phyloP scores from a whole-genome alignment of 106 monocot species.

The Dioscorea alata region DNA sequence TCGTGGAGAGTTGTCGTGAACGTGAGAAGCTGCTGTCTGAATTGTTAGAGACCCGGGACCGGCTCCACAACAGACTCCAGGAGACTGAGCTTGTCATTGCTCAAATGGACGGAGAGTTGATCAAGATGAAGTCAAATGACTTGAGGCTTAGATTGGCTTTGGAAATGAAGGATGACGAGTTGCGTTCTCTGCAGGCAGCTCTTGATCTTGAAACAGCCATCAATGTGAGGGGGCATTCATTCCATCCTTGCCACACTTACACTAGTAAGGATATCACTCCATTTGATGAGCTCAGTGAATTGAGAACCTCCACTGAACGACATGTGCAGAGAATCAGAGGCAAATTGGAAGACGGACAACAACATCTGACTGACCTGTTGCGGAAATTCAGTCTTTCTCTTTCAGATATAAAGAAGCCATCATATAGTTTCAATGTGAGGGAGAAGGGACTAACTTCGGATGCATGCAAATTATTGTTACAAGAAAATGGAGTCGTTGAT shows the following conservation, averaged over 20 bases:
- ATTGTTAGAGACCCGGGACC: constrained; percentile 41
- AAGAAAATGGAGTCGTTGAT: no score
- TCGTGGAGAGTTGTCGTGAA: constrained; percentile 20
- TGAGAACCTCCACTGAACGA: constrained; percentile 15
- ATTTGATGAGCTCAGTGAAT: constrained; percentile 10
- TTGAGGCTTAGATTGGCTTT: constrained; percentile 32
- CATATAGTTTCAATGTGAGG: constrained; percentile 1
- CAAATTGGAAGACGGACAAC: constrained; percentile 28
- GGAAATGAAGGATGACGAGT: constrained; percentile 43
- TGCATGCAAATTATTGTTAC: no score
- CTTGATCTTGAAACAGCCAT: constrained; percentile 15
- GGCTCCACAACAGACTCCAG: constrained; percentile 45
- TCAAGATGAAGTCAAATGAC: constrained; percentile 29
- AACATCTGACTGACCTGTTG: constrained; percentile 21
- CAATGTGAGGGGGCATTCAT: no score
- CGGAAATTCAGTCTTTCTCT: constrained; percentile 14
- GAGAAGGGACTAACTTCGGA: constrained; percentile 6
- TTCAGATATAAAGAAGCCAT: constrained; percentile 2
- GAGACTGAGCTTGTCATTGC: constrained; percentile 51
- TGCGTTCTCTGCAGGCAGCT: constrained; percentile 18
- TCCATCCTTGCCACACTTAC: no score
- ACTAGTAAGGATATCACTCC: neutral
- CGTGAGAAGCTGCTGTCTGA: constrained; percentile 43
- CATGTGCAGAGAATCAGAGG: constrained; percentile 17
- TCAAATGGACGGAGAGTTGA: constrained; percentile 58